Conservation (phyloP, 305 asterid genomes). For the Salvia sclarea region DNA sequence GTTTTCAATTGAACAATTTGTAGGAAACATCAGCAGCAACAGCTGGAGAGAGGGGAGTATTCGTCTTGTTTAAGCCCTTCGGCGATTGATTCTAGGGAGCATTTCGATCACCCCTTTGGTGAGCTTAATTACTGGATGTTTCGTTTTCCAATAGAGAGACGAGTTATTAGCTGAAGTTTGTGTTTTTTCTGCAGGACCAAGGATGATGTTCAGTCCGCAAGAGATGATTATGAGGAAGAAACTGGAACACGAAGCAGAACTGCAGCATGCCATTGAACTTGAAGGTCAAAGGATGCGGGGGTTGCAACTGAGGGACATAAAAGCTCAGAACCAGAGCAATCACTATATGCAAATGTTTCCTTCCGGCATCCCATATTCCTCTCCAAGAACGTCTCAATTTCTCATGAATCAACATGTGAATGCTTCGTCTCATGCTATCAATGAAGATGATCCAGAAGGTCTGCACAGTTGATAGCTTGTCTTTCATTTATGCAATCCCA, state of each 20-base stretch:
- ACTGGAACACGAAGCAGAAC: conserved; percentile 73
- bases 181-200: conserved; percentile 46
- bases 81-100: conserved; percentile 68
- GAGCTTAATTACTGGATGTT: conserved; percentile 22
- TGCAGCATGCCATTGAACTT: conserved; percentile 80
- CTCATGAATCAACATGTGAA: conserved; percentile 44
- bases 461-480: not conserved
- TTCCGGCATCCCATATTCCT: conserved; percentile 42
- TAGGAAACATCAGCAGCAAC: conserved; percentile 75
- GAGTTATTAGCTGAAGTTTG: not conserved
- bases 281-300: conserved; percentile 78
- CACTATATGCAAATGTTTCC: conserved; percentile 50
- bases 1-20: conserved; percentile 14
- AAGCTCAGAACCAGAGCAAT: conserved; percentile 47
- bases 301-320: conserved; percentile 68
- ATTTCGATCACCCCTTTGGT: conserved; percentile 77
- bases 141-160: not conserved
- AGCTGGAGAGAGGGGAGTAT: conserved; percentile 61
- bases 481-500: not conserved
- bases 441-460: conserved; percentile 60
- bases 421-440: conserved; percentile 38
- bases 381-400: conserved; percentile 47
- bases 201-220: conserved; percentile 68
- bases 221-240: conserved; percentile 74
- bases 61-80: conserved; percentile 69